Evolutionary conservation across 2,329 filamentous ascomycete species (phyloP).

Genomic region (Bipolaris oryzae): DNA sequence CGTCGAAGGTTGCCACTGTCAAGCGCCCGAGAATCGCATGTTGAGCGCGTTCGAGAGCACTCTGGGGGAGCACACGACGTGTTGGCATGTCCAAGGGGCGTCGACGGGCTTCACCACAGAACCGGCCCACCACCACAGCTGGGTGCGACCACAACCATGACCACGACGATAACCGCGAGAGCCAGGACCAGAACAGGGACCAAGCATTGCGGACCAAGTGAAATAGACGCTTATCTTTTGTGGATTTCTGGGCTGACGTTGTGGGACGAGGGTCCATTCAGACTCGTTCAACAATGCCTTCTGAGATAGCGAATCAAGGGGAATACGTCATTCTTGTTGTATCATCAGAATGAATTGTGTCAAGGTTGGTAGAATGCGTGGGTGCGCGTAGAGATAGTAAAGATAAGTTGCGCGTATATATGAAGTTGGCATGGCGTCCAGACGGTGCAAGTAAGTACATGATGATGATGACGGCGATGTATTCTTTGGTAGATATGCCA

Average conservation of each 20-base stretch:
- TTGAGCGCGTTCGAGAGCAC: slow-evolving; percentile 11
- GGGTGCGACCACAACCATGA: neutral
- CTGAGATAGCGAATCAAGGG: slow-evolving; percentile 3
- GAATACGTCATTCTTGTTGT: slow-evolving; percentile 5
- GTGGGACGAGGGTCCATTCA: slow-evolving; percentile 11
- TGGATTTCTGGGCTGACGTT: slow-evolving; percentile 8
- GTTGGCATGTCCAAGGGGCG: neutral
- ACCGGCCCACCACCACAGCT: slow-evolving; percentile 2
- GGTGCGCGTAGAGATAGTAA: slow-evolving; percentile 3
- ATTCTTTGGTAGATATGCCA: neutral
- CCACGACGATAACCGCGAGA: slow-evolving; percentile 1
- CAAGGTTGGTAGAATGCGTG: slow-evolving; percentile 1
- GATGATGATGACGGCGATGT: neutral
- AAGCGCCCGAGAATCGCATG: neutral
- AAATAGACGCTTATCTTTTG: slow-evolving; percentile 17
- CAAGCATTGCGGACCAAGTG: slow-evolving; percentile 8
- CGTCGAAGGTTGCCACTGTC: slow-evolving; percentile 4
- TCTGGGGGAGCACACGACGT: neutral
- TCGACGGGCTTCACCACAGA: slow-evolving; percentile 5
- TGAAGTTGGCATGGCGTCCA: neutral
- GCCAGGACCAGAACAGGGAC: slow-evolving; percentile 3
- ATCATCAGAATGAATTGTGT: slow-evolving; percentile 3
- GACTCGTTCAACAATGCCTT: slow-evolving; percentile 6
- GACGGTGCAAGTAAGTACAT: neutral
- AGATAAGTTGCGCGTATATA: slow-evolving; percentile 2